Percentiles rank a stretch among this genome's conserved stretches.
Conservation (phyloP, 352 stramenopile genomes). For the Globisporangium sylvaticum region DNA sequence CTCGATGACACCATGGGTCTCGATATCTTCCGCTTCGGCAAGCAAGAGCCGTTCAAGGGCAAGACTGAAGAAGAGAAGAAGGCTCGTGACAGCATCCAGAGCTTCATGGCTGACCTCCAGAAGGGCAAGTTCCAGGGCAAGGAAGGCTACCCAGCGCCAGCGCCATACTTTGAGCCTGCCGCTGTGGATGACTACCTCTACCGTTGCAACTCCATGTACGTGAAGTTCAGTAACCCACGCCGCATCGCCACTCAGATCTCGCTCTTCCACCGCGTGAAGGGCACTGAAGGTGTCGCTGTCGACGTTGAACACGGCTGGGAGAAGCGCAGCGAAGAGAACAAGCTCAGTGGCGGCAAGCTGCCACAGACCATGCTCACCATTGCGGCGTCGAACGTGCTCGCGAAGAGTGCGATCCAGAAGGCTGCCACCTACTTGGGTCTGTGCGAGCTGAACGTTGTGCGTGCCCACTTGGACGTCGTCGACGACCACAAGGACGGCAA, state of each 20-base stretch:
- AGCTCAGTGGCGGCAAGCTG: constrained; percentile 44
- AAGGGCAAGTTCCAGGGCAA: constrained; percentile 61
- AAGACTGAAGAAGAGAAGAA: constrained; percentile 53
- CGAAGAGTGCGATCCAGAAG: constrained; percentile 80
- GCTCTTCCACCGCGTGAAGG: constrained; percentile 60
- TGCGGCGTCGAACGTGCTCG: constrained; percentile 76
- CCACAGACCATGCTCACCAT: constrained; percentile 86
- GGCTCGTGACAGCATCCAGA: constrained; percentile 53
- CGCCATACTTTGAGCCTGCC: constrained; percentile 52
- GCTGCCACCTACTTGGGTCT: constrained; percentile 87
- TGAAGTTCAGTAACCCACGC: constrained; percentile 75
- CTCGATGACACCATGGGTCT: constrained; percentile 80
- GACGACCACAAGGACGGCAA: constrained; percentile 75
- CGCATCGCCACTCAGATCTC: constrained; percentile 69
- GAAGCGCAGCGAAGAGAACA: constrained; percentile 78
- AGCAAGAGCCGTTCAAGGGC: constrained; percentile 70
- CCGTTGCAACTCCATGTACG: constrained; percentile 78
- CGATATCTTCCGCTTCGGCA: constrained; percentile 84
- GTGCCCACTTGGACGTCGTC: constrained; percentile 94
- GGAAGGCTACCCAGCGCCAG: constrained; percentile 45
- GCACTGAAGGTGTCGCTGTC: constrained; percentile 71
- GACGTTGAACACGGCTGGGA: constrained; percentile 85
- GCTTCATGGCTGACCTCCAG: constrained; percentile 72
- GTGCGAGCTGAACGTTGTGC: constrained; percentile 93
- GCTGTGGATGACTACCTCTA: constrained; percentile 66